Evolutionary conservation across 2,329 filamentous ascomycete genomes (phyloP).

Genomic region (Conoideocrella luteorostrata): DNA sequence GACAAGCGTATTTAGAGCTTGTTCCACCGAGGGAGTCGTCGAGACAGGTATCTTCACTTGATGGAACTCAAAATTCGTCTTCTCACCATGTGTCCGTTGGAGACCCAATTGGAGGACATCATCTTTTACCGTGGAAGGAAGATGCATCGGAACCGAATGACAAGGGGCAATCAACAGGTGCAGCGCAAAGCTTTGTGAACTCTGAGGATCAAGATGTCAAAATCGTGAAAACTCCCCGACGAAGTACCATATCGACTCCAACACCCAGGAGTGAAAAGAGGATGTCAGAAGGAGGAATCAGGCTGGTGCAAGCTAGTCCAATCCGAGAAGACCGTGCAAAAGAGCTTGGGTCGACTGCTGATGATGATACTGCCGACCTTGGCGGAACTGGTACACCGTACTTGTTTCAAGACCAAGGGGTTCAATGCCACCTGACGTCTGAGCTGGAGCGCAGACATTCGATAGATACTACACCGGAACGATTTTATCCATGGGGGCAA

Average conservation of each 20-base stretch:
- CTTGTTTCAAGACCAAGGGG: constrained; percentile 3
- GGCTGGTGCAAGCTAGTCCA: constrained; percentile 5
- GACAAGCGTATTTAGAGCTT: constrained; percentile 9
- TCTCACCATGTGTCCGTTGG: background rate
- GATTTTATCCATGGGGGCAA: constrained; percentile 17
- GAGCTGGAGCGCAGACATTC: constrained; percentile 6
- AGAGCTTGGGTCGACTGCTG: background rate
- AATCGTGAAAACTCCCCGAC: background rate
- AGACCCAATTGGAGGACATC: no score
- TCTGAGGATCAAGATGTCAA: background rate
- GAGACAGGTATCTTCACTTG: constrained; percentile 3
- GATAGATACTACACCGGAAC: constrained; percentile 14
- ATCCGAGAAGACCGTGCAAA: background rate
- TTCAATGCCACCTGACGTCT: constrained; percentile 7
- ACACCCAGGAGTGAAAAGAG: background rate
- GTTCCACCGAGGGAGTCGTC: constrained; percentile 16
- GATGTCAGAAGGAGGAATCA: constrained; percentile 1
- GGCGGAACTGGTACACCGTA: background rate
- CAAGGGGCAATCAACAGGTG: no score
- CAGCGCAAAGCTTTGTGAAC: no score
- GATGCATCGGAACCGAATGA: no score
- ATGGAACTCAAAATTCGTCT: background rate
- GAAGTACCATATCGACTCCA: background rate
- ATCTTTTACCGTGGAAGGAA: no score
- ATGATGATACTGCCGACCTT: background rate